These are phyloP conservation scores for Ceratobasidium sp. DNA, from an alignment of 1,284 basidiomycete genomes.

Conservation along the genomic window DNA sequence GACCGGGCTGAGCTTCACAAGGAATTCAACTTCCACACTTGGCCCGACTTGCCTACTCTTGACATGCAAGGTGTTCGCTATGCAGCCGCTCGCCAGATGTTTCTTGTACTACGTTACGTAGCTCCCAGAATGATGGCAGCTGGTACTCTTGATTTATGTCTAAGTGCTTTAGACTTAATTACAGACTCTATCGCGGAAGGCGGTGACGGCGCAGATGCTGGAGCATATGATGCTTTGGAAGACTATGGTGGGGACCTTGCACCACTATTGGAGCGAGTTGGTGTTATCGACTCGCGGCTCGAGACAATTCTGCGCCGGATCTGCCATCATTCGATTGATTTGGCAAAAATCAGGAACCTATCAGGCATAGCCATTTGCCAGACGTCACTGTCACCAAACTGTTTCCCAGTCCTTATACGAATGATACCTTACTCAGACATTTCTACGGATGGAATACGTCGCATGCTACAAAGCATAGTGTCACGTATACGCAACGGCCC, in stretches of 20 bases:
- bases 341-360: too few species aligned
- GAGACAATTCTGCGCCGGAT: too few species aligned
- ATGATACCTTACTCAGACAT: not conserved
- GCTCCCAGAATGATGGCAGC: not conserved
- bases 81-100: not conserved
- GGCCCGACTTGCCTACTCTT: not conserved
- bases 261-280: not conserved
- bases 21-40: constrained; percentile 1
- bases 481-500: not conserved
- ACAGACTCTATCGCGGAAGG: not conserved
- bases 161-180: not conserved
- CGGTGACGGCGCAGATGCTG: not conserved
- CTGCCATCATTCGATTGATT: too few species aligned
- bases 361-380: not conserved
- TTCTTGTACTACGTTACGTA: not conserved
- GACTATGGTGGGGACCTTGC: not conserved
- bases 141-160: not conserved
- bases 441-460: too few species aligned
- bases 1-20: not conserved
- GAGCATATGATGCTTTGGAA: not conserved
- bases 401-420: not conserved
- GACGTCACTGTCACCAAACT: not conserved
- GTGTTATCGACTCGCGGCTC: not conserved
- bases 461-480: not conserved
- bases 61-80: not conserved